Evolutionary conservation across 2,329 filamentous ascomycete species (phyloP).

Genomic region (Onygenales sp.): DNA sequence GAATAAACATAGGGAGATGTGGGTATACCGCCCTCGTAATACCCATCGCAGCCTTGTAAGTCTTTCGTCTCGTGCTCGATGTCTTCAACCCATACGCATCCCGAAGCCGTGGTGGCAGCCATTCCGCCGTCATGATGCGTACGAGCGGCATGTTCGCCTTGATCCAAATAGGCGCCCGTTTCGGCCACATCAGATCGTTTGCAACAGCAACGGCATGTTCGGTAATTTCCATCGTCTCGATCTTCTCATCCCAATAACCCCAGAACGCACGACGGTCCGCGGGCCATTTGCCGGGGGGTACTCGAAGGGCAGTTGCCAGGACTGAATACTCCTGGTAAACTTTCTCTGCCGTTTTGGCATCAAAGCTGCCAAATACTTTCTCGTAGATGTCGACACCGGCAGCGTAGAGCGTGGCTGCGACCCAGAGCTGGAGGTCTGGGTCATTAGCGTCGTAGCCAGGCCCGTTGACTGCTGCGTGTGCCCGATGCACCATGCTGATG

Average conservation of each 20-base stretch:
- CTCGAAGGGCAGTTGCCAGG: conserved; percentile 18
- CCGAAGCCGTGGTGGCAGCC: conserved; percentile 20
- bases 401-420: conserved; percentile 32
- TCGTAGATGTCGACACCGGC: conserved; percentile 27
- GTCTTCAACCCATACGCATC: conserved; percentile 19
- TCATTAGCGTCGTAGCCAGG: conserved; percentile 27
- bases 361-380: conserved; percentile 25
- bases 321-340: conserved; percentile 21
- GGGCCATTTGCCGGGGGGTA: conserved; percentile 30
- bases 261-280: conserved; percentile 25
- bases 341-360: conserved; percentile 16
- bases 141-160: conserved; percentile 18
- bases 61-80: conserved; percentile 11
- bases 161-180: conserved; percentile 18
- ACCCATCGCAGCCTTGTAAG: conserved; percentile 14
- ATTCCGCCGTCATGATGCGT: conserved; percentile 20
- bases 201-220: conserved; percentile 20
- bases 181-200: conserved; percentile 20
- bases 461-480: conserved; percentile 25
- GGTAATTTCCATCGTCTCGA: conserved; percentile 25
- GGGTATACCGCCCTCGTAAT: conserved; percentile 16
- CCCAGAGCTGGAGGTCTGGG: conserved; percentile 31
- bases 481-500: conserved; percentile 27
- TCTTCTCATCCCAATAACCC: conserved; percentile 29
- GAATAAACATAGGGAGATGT: conserved; percentile 16